Base-by-base conservation (phyloP, 306 rosid genomes). In the Cyclanthera cordifolia region DNA sequence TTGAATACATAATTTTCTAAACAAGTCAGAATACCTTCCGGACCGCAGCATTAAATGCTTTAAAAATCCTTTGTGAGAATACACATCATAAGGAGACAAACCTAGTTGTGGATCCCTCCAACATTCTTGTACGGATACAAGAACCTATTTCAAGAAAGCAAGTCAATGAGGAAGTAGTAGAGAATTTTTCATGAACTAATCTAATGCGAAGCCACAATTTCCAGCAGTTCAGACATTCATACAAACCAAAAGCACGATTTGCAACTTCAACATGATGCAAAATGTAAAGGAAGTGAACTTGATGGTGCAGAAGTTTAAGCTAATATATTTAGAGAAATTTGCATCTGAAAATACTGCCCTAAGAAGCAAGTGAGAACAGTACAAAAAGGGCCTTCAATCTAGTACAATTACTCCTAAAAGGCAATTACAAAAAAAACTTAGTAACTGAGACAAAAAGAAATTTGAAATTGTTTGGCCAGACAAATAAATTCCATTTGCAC, bases 1-100 rank as follows among this genome's bases (percentile, higher is more conserved):
- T 52, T 30, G 2, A 2, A 30, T 3, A 58, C 0, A 16, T 16
- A 17, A 8, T 60, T 59, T 34, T 60, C 48, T 60, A 37, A 24
- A 51, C 34, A 53, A 50, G 66, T 69, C 68, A 34, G 46, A 60
- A 76, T 87, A 92, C 98, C 98, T 89, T 84, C 98, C 98, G 19
- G 91, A 74, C 84, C 96, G 86, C 58, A 92, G 79, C 95, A 92
- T 87, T 76, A 92, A 75, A 87, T 92, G 98, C 95, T 92, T 92
- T 25, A 92, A 80, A 77, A 89, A 92, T 74, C 98, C 98, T 37
- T 6, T 41, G 84, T 92, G 96, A 77, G 90, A 82, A 79, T 81
- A 84, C 75, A 74, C 87, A 75, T 89, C 74, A 79, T 81, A 92
- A 48, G 98, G 95, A 79, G 89, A 87, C 53, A 89, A 80, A 73